Base-by-base conservation (phyloP, 495 filamentous ascomycete species). In the Hypoxylon subgilvum region DNA sequence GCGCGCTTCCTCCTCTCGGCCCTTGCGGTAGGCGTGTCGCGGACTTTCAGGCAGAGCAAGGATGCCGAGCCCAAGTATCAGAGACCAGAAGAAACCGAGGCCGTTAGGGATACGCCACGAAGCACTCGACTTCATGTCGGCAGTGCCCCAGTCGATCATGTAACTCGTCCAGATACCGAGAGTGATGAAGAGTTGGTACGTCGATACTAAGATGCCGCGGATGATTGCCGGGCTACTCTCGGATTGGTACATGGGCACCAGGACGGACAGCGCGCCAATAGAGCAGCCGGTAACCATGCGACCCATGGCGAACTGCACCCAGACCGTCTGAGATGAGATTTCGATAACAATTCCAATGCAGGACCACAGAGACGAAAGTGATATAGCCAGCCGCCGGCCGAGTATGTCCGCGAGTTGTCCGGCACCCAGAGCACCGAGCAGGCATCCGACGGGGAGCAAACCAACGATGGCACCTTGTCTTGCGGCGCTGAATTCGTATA, bases 111-210 rank as follows among this genome's bases (percentile, higher is more conserved):
- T 89, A 47, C 88, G 79, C 88, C 90, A 95, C 12, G 86, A 85
- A 23, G 79, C 82, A 31, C 84, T 83, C 46, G 65, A 74, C 16
- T 54, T 25, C 34, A 69, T 71, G 34, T 73, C 73, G 19, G 82
- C 63, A 18, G 90, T 92, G 30, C 88, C 90, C 69, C 78, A 94
- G 73, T 94, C 92, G 79, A 93, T 80, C 72, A 88, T 85, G 72
- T 90, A 85, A 56, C 89, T 88, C 38, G 85, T 82, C 75, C 91
- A 90, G 73, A 93, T 94, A 60, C 90, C 90, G 52, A 91, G 79
- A 22, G 91, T 91, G 70, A 94, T 89, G 75, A 94, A 91, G 17
- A 95, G 82, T 76, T 95, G 90, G 77, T 95, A 94, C 34, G 82
- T 81, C 52, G 79, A 84, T 57, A 89, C 80, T 54, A 89, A 80